Percentiles rank a stretch among this genome's conserved stretches.
These are phyloP conservation scores for Lipomyces orientalis DNA, from an alignment of 805 yeast species.

Conservation along the genomic window DNA sequence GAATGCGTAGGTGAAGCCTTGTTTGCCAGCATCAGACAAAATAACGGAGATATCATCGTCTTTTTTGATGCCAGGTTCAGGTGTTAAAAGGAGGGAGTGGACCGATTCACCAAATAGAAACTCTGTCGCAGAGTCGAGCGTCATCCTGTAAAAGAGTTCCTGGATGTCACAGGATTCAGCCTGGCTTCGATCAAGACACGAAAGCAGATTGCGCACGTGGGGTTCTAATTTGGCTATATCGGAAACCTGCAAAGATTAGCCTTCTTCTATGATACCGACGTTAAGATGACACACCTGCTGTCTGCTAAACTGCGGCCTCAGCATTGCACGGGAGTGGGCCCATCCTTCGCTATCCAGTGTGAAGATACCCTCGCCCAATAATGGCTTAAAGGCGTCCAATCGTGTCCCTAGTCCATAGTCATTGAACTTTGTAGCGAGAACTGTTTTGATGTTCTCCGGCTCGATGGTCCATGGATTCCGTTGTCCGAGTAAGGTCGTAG, in stretches of 20 bases:
- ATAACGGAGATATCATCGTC: slow-evolving; percentile 1
- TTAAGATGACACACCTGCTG: slow-evolving; percentile 40
- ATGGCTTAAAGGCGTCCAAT: slow-evolving; percentile 40
- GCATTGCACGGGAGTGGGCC: slow-evolving; percentile 48
- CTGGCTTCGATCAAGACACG: slow-evolving; percentile 15
- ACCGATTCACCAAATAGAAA: slow-evolving; percentile 46
- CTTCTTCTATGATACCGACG: background rate
- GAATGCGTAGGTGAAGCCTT: slow-evolving; percentile 40
- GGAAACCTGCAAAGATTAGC: slow-evolving; percentile 21
- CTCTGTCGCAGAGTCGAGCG: slow-evolving; percentile 47
- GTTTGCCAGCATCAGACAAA: slow-evolving; percentile 31
- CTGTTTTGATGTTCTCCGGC: slow-evolving; percentile 46
- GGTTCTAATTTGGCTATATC: slow-evolving; percentile 40
- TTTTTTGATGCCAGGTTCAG: slow-evolving; percentile 10
- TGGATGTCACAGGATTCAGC: slow-evolving; percentile 41
- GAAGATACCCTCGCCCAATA: slow-evolving; percentile 48
- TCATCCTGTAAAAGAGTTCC: slow-evolving; percentile 42
- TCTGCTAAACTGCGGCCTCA: slow-evolving; percentile 47
- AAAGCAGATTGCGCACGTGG: slow-evolving; percentile 42
- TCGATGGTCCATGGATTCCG: slow-evolving; percentile 34
- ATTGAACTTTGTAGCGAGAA: slow-evolving; percentile 45
- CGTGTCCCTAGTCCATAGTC: slow-evolving; percentile 46
- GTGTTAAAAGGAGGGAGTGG: slow-evolving; percentile 35
- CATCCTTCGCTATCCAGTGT: slow-evolving; percentile 47
- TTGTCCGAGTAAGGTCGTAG: slow-evolving; percentile 8